Evolutionary conservation across 2,329 filamentous ascomycete species (phyloP).

Genomic region (Colletotrichum eleusines): DNA sequence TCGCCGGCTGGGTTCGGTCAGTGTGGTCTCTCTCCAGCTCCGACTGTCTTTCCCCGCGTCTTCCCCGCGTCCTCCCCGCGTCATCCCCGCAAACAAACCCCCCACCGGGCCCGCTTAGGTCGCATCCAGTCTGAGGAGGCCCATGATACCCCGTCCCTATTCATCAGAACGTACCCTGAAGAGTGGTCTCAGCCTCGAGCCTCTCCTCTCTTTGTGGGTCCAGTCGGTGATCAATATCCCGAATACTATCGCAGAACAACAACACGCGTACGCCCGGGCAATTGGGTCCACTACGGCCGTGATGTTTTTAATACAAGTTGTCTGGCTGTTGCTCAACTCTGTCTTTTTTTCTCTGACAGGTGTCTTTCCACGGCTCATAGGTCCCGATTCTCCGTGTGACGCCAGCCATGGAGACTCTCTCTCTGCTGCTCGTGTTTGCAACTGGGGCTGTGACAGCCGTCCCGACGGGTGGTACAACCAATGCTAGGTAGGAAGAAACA

Average conservation of each 20-base stretch:
- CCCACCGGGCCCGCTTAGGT: neutral
- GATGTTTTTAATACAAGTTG: neutral
- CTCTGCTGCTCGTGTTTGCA: neutral
- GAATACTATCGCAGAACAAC: neutral
- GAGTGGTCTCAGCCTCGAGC: neutral
- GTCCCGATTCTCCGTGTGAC: no score
- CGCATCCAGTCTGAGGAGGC: neutral
- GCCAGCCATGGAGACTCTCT: neutral
- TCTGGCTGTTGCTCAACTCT: neutral
- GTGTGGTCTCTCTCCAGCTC: neutral
- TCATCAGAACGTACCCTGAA: neutral
- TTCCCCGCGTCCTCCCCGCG: slow-evolving; percentile 22
- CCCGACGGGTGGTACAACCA: neutral
- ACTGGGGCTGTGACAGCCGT: neutral
- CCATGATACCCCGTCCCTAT: neutral
- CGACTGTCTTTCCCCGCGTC: neutral
- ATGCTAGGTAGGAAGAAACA: neutral
- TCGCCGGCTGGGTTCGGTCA: slow-evolving; percentile 21
- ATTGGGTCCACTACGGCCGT: neutral
- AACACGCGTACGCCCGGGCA: no score
- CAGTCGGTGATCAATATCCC: slow-evolving; percentile 3
- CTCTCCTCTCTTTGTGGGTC: neutral
- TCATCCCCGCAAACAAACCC: slow-evolving; percentile 16
- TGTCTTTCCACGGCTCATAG: neutral
- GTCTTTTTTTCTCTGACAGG: neutral